Evolutionary conservation across 1,139 yeast genomes (phyloP).

Genomic region (Candida dubliniensis): DNA sequence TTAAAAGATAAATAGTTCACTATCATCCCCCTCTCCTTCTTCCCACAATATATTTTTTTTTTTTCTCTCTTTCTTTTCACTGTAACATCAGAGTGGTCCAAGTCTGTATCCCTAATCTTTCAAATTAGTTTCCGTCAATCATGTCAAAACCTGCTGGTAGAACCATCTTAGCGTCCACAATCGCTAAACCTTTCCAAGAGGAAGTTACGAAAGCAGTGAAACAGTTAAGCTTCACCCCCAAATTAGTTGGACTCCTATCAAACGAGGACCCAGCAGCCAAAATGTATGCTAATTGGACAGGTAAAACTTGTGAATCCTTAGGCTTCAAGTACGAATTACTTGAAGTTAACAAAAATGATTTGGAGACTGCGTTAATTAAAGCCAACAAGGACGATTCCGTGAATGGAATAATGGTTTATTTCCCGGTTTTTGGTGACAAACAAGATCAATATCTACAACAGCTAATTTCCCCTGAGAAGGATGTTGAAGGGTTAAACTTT

Average conservation of each 20-base stretch:
- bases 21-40: no score
- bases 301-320: constrained; percentile 78
- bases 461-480: constrained; percentile 81
- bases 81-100: not conserved
- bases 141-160: constrained; percentile 55
- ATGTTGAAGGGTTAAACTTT: constrained; percentile 93
- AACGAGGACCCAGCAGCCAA: constrained; percentile 93
- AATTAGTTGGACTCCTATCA: constrained; percentile 86
- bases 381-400: constrained; percentile 79
- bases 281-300: constrained; percentile 96
- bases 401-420: constrained; percentile 96
- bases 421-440: constrained; percentile 93
- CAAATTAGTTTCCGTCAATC: not conserved
- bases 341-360: constrained; percentile 71
- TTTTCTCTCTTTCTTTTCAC: not conserved
- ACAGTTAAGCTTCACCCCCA: constrained; percentile 57
- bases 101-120: not conserved
- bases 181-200: constrained; percentile 76
- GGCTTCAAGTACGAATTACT: constrained; percentile 85
- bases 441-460: constrained; percentile 96
- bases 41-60: not conserved
- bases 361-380: constrained; percentile 77
- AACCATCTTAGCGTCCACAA: constrained; percentile 82
- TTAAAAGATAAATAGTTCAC: no score
- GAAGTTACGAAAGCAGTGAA: constrained; percentile 67